Evolutionary conservation across 2,329 filamentous ascomycete genomes (phyloP).

Genomic region (Aspergillus sp.): DNA sequence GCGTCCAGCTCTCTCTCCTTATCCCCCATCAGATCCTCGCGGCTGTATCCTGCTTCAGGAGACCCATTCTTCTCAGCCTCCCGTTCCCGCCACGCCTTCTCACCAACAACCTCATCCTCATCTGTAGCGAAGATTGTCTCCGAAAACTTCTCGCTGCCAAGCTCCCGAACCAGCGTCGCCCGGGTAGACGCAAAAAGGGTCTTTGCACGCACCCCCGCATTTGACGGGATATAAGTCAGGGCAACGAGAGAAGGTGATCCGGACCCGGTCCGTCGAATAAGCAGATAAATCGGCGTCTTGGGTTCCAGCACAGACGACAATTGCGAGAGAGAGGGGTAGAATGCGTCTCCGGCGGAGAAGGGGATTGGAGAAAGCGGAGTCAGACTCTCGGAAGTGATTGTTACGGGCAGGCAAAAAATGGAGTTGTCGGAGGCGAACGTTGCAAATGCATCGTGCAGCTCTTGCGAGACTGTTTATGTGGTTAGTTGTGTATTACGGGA

Average conservation of each 20-base stretch:
- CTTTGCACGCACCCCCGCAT: conserved; percentile 64
- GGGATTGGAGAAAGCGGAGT: conserved; percentile 40
- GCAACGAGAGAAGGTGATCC: conserved; percentile 44
- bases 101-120: conserved; percentile 55
- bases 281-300: conserved; percentile 59
- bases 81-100: conserved; percentile 55
- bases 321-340: conserved; percentile 51
- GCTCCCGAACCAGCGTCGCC: conserved; percentile 58
- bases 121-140: conserved; percentile 61
- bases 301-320: conserved; percentile 54
- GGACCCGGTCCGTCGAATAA: conserved; percentile 53
- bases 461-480: conserved; percentile 40
- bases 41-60: conserved; percentile 23
- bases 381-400: conserved; percentile 46
- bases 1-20: conserved; percentile 60
- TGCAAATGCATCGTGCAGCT: conserved; percentile 49
- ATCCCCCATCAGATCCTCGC: conserved; percentile 58
- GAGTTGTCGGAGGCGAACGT: conserved; percentile 42
- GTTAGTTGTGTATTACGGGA: neutral
- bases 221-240: conserved; percentile 63
- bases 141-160: conserved; percentile 62
- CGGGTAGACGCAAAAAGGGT: conserved; percentile 67
- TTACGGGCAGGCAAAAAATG: conserved; percentile 48
- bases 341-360: conserved; percentile 43
- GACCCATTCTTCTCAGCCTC: conserved; percentile 46